Evolutionary conservation across 108 stramenopile genomes (phyloP), one percentile per base, ranked within the genome.

Genomic region (Conticribra guillardii): DNA sequence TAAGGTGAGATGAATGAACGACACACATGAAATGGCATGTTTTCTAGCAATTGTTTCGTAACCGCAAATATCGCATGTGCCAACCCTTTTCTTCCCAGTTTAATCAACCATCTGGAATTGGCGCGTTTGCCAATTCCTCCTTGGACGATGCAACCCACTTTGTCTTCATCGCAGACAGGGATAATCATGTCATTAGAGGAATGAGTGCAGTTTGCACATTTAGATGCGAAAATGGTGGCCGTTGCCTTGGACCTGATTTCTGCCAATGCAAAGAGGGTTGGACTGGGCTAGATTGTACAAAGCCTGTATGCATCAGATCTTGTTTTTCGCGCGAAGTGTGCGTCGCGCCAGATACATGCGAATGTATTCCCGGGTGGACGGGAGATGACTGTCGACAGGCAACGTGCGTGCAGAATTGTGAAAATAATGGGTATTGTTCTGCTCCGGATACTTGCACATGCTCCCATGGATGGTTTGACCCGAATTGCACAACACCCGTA

Each of bases 401-500:
- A 7, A 86, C 65, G 9, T 96, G 95, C 59, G 81, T 66, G 28
- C 95, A 96, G 54, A 52, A 60, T 15, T 96, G 95, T 75, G 50
- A 69, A 27, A 82, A 96, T 73, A 86, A 84, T 4, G 93, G 93
- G 0, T 29, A 45, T 16, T 96, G 95, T 60, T 66, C 71, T 11
- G 91, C 90, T 16, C 95, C 95, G 1, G 95, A 96, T 71, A 88
- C 90, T 0, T 96, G 95, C 71, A 37, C 57, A 1, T 96, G 95
- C 60, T 27, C 59, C 14, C 41, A 28, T 9, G 95, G 95, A 8
- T 96, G 95, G 95, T 93, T 93, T 62, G 95, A 94, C 63, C 45
- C 88, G 4, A 91, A 94, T 78, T 96, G 95, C 79, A 92, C 91
- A 15, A 92, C 89, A 18, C 95, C 95, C 4, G 91, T 96, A 3